These are phyloP conservation scores for Hypoxylon sp. DNA, from an alignment of 2,329 filamentous ascomycete species.

Conservation along the genomic window DNA sequence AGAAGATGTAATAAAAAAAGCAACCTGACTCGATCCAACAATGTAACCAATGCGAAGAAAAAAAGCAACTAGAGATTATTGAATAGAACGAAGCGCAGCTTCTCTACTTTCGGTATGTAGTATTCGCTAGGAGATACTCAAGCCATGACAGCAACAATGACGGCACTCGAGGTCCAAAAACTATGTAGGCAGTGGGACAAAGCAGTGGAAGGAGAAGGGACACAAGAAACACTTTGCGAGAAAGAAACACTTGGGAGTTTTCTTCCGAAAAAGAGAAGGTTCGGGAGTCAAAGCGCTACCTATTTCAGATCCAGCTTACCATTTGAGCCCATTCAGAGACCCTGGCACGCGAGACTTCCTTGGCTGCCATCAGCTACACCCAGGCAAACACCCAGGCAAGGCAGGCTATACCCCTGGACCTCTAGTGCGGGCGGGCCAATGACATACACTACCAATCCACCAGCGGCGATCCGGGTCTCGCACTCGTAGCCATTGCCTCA, in stretches of 20 bases:
- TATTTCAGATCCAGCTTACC: conserved; percentile 34
- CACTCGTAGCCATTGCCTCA: conserved; percentile 20
- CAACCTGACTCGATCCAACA: conserved; percentile 20
- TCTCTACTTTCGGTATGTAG: conserved; percentile 36
- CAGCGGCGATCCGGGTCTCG: conserved; percentile 7
- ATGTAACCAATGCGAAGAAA: conserved; percentile 36
- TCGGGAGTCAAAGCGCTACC: conserved; percentile 32
- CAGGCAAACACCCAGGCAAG: background rate
- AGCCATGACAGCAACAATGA: conserved; percentile 28
- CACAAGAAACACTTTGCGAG: conserved; percentile 34
- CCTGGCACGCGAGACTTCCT: conserved; percentile 24
- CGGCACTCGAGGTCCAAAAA: conserved; percentile 18
- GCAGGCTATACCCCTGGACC: conserved; percentile 3
- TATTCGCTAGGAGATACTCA: conserved; percentile 19
- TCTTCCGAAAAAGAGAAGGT: conserved; percentile 17
- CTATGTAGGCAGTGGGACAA: conserved; percentile 4
- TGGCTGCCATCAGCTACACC: conserved; percentile 16
- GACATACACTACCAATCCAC: conserved; percentile 20
- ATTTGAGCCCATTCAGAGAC: conserved; percentile 20
- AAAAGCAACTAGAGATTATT: conserved; percentile 31
- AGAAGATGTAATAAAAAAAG: conserved; percentile 13
- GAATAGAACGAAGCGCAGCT: conserved; percentile 46
- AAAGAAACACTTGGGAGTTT: conserved; percentile 36
- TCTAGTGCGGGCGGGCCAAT: conserved; percentile 7
- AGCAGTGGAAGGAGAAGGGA: conserved; percentile 8